A percentile compares a stretch with the other conserved stretches of the same genome.
Evolutionary conservation across 805 yeast species (phyloP).

Genomic region (Yarrowia keelungensis): DNA sequence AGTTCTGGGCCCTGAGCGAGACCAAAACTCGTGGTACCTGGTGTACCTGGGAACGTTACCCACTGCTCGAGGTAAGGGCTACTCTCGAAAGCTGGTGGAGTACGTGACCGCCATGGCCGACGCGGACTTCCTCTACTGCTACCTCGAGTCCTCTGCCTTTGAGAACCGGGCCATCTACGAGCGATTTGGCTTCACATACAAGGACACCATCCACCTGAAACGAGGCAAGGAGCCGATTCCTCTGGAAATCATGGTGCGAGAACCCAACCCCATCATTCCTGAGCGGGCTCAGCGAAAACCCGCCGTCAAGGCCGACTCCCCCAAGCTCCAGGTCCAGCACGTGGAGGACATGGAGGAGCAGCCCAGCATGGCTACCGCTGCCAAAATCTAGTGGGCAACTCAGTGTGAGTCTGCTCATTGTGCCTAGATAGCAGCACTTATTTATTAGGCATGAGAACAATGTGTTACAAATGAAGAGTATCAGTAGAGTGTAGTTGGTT

Average conservation of each 20-base stretch:
- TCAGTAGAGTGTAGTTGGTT: too few relatives aligned
- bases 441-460: constrained; percentile 1
- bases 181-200: constrained; percentile 57
- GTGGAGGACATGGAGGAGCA: constrained; percentile 28
- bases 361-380: constrained; percentile 24
- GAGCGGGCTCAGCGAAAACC: constrained; percentile 35
- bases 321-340: constrained; percentile 32
- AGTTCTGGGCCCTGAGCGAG: constrained; percentile 53
- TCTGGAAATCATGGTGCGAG: constrained; percentile 46
- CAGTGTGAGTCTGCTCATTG: too few relatives aligned
- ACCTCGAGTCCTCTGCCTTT: constrained; percentile 65
- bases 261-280: constrained; percentile 41
- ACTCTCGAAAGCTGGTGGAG: constrained; percentile 60
- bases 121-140: constrained; percentile 51
- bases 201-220: constrained; percentile 39
- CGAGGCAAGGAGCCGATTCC: constrained; percentile 41
- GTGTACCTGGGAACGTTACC: constrained; percentile 66
- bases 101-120: constrained; percentile 57
- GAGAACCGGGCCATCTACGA: constrained; percentile 61
- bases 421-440: constrained; percentile 9
- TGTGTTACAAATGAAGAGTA: too few relatives aligned
- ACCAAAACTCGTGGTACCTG: constrained; percentile 60
- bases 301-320: constrained; percentile 13
- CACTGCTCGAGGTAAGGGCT: constrained; percentile 64
- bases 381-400: constrained; percentile 11